Base-by-base conservation (phyloP, 2,329 filamentous ascomycete species). In the Penicillium sclerotigenum region DNA sequence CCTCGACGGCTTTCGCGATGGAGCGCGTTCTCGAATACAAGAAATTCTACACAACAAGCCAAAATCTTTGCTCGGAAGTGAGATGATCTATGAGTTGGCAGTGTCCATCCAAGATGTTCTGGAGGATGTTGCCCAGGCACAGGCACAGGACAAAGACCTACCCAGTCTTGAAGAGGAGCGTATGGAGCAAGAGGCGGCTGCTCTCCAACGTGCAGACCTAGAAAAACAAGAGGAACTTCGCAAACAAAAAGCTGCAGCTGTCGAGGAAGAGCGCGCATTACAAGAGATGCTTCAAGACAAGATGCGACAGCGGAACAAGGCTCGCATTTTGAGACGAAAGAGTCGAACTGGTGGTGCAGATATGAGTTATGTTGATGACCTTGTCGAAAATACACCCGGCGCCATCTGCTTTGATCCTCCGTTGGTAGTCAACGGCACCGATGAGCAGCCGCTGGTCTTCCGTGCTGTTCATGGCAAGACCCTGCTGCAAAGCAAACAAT, bases 111-210 rank as follows among this genome's bases (percentile, higher is more conserved):
- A 85, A 62, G 86, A 89, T 58, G 78, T 93, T 10, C 80, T 97
- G 4, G 91, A 97, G 73, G 90, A 95, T 71, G 90, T 90, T n/a
- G 89, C 91, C 1, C 81, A 87, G 62, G 85, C 87, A 28, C 89
- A 89, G 64, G 87, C 88, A 46, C 84, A 87, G 53, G 89, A 90
- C 31, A 83, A 86, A 53, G 83, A 91, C 59, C 77, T 96, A 16
- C 91, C 91, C 1, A 96, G 91, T 31, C 79, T 97, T 7, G 91
- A 96, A 67, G 91, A 95, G 66, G 92, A 97, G 73, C 85, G 92
- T 37, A 91, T 89, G 28, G 86, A 86, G 14, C 90, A 96, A 59
- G 90, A 95, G 74, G 88, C 88, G 22, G 84, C 83, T 24, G 79
- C 89, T 28, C 84, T 84, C 52, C 75, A 78, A 54, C 73, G 80